Conservation (phyloP, 2,329 filamentous ascomycete species). For the Graphium sp. region DNA sequence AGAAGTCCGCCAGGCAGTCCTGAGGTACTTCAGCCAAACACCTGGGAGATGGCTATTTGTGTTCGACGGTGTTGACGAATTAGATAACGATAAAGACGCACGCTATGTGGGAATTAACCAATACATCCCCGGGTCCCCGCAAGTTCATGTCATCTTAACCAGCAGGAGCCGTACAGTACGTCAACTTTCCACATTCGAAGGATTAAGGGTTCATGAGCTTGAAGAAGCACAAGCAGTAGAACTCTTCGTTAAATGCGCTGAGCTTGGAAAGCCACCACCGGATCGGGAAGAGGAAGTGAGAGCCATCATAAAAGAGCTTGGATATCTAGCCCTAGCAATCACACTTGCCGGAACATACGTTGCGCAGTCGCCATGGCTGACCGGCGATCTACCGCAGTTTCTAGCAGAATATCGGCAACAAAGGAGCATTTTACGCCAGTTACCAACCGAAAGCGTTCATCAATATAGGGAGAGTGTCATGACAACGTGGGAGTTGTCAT, state of each 20-base stretch:
- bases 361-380: conserved; percentile 2
- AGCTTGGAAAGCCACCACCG: not conserved
- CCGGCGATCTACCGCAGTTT: conserved; percentile 3
- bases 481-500: conserved; percentile 1
- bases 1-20: conserved; percentile 1
- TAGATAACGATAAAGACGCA: not conserved
- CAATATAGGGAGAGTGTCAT: not conserved
- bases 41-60: conserved; percentile 1
- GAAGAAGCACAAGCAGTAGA: not conserved
- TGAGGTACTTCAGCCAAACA: not conserved
- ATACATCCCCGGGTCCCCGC: not conserved
- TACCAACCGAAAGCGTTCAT: not conserved
- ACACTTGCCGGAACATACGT: conserved; percentile 4
- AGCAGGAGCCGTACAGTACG: not conserved
- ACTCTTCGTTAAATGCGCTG: not conserved
- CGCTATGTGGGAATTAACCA: not conserved
- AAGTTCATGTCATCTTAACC: conserved; percentile 1
- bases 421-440: not conserved
- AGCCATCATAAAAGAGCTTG: conserved; percentile 1
- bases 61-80: conserved; percentile 1
- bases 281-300: not conserved
- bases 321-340: conserved; percentile 5
- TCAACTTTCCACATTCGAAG: conserved; percentile 1
- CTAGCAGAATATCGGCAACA: conserved; percentile 3
- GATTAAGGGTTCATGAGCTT: not conserved